Base-by-base conservation (phyloP, 306 rosid genomes). In the Cucurbita maxima region DNA sequence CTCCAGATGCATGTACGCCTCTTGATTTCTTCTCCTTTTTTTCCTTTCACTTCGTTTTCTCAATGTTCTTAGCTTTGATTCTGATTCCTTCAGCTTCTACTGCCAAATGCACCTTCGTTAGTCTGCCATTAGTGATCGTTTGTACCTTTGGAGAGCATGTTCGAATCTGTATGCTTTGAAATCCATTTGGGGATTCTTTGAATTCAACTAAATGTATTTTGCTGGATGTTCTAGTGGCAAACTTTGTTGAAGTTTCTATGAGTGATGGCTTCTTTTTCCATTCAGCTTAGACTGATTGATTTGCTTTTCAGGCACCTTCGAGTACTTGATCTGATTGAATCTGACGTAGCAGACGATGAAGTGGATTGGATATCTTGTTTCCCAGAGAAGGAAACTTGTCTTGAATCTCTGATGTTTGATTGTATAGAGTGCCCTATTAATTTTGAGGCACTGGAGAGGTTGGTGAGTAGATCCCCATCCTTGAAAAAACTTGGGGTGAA, bases 341-440 rank as follows among this genome's bases (percentile, higher is more conserved):
- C 86, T 20, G 92, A 83, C 54, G 86, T 92, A 51, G 36, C 22
- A 0, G 92, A 85, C 40, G 86, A 85, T 25, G 98, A 83, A 4
- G 82, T 88, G 57, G 96, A 92, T 81, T 92, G 96, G 96, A 73
- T 90, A 72, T 83, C 85, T 16, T 86, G 80, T 84, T 92, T 92
- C 78, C 95, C 96, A 1, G 96, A 85, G 81, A 76, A 80, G 58
- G 86, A 83, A 37, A 82, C 82, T 9, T 81, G 81, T 81, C 75
- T 92, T 54, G 96, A 90, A 78, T 89, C 96, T 51, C 87, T 92
- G 79, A 86, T 76, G 30, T 89, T 92, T 19, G 96, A 89, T 18
- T 92, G 96, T 36, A 86, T 90, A 9, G 96, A 88, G 6, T 74
- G 78, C 52, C 85, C 75, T 3, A 45, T 88, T 60, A 87, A 87